Evolutionary conservation across 176 grass and related monocot species (phyloP).

Genomic region (Phoenix roebelenii): DNA sequence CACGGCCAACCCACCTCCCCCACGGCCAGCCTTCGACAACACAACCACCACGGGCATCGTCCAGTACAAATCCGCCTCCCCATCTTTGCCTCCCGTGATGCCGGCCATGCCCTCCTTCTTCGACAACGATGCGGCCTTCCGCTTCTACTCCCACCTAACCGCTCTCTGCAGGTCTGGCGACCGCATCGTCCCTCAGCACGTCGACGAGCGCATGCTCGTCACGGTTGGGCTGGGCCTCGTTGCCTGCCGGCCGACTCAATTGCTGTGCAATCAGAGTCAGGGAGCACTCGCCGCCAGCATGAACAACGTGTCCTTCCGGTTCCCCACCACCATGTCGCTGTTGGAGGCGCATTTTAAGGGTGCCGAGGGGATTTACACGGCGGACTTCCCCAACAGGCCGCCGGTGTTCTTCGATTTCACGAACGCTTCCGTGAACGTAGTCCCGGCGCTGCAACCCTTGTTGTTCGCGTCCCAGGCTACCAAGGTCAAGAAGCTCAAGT

Average conservation of each 20-base stretch:
- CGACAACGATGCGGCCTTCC: slow-evolving; percentile 26
- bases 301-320: slow-evolving; percentile 59
- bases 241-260: not conserved
- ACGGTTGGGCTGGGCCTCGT: not conserved
- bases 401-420: slow-evolving; percentile 41
- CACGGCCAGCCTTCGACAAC: slow-evolving; percentile 6
- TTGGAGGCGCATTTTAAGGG: slow-evolving; percentile 35
- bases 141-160: slow-evolving; percentile 41
- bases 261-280: not conserved
- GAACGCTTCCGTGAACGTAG: slow-evolving; percentile 1
- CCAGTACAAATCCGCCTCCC: slow-evolving; percentile 18
- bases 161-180: slow-evolving; percentile 20
- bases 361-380: slow-evolving; percentile 25
- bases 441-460: slow-evolving; percentile 1
- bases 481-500: slow-evolving; percentile 34
- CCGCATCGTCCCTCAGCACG: not conserved
- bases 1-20: not conserved
- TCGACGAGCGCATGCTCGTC: not conserved
- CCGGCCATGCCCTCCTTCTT: slow-evolving; percentile 21
- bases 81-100: not conserved
- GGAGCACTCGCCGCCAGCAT: slow-evolving; percentile 30
- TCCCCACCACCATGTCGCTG: slow-evolving; percentile 29
- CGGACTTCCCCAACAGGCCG: slow-evolving; percentile 53
- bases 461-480: slow-evolving; percentile 20
- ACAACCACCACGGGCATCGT: slow-evolving; percentile 31